Percentiles rank a stretch among this genome's conserved stretches.
Evolutionary conservation across 345 rosid species (phyloP).

Genomic region (Brassica rapa): DNA sequence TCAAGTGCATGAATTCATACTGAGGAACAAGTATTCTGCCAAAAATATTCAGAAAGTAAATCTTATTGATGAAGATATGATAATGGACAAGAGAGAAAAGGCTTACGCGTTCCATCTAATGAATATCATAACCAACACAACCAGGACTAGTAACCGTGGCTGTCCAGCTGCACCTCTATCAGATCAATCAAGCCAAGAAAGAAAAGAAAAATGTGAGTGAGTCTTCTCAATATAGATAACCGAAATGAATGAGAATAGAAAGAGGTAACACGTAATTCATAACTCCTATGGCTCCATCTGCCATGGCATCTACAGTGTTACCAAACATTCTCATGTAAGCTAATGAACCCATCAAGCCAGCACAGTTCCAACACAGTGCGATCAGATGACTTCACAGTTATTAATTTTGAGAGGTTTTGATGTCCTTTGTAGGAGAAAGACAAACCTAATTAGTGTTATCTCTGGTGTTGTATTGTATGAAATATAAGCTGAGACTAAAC

Average conservation of each 20-base stretch:
- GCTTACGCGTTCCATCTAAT: conserved; percentile 88
- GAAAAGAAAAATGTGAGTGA: neutral
- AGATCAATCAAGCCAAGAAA: conserved; percentile 21
- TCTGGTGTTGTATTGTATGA: conserved; percentile 81
- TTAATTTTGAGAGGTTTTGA: neutral
- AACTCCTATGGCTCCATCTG: conserved; percentile 75
- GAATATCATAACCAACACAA: conserved; percentile 80
- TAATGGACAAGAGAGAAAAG: neutral
- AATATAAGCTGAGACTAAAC: conserved; percentile 78
- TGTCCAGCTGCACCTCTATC: conserved; percentile 81
- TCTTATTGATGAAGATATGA: neutral
- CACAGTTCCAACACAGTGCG: conserved; percentile 34
- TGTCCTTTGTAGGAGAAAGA: neutral
- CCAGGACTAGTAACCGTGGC: conserved; percentile 89
- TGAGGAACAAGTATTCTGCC: conserved; percentile 58
- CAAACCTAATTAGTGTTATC: conserved; percentile 73
- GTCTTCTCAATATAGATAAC: conserved; percentile 11
- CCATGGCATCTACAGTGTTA: conserved; percentile 77
- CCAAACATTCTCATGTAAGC: conserved; percentile 87
- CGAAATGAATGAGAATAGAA: conserved; percentile 9
- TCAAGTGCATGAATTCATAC: conserved; percentile 60
- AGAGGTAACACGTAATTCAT: conserved; percentile 58
- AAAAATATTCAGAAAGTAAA: neutral
- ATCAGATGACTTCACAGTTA: neutral
- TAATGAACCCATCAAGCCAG: conserved; percentile 77